These are phyloP conservation scores for Leucosporidium creatinivorum DNA, from an alignment of 768 basidiomycete species.

Conservation along the genomic window DNA sequence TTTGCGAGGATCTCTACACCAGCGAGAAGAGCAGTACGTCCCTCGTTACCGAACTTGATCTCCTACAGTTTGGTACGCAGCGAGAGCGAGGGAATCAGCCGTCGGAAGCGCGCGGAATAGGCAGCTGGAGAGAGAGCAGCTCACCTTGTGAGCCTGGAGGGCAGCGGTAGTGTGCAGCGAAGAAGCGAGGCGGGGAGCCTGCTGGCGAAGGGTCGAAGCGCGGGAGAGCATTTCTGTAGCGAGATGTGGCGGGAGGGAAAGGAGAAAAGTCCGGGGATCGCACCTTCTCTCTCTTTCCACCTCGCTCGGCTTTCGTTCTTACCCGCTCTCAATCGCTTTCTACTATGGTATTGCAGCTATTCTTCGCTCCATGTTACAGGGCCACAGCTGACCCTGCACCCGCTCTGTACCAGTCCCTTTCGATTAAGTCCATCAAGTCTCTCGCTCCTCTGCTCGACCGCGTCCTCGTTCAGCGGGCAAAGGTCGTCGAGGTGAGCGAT, in stretches of 20 bases:
- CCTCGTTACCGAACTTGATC: slow-evolving; percentile 92
- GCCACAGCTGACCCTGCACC: no score
- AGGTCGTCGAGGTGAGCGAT: slow-evolving; percentile 75
- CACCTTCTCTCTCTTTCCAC: no score
- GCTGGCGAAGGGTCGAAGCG: not conserved
- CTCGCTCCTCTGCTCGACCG: slow-evolving; percentile 89
- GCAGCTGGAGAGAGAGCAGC: not conserved
- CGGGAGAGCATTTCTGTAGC: no score
- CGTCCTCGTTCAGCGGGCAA: slow-evolving; percentile 94
- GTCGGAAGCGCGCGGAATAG: not conserved
- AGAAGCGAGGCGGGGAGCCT: not conserved
- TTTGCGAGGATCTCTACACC: slow-evolving; percentile 96
- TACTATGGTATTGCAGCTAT: no score
- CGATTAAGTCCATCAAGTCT: slow-evolving; percentile 81
- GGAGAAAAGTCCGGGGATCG: no score
- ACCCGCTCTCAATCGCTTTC: no score
- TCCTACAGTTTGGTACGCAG: slow-evolving; percentile 43
- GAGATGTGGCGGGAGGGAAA: no score
- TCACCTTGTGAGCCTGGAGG: not conserved
- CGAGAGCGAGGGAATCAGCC: not conserved
- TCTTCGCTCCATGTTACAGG: no score
- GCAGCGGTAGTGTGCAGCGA: not conserved
- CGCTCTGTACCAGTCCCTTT: slow-evolving; percentile 26
- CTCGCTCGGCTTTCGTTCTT: no score
- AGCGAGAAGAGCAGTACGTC: slow-evolving; percentile 82